Percentiles rank a stretch among this genome's conserved stretches.
Evolutionary conservation across 225 moss, liverwort and hornwort species (phyloP).

Genomic region (Climacium dendroides): DNA sequence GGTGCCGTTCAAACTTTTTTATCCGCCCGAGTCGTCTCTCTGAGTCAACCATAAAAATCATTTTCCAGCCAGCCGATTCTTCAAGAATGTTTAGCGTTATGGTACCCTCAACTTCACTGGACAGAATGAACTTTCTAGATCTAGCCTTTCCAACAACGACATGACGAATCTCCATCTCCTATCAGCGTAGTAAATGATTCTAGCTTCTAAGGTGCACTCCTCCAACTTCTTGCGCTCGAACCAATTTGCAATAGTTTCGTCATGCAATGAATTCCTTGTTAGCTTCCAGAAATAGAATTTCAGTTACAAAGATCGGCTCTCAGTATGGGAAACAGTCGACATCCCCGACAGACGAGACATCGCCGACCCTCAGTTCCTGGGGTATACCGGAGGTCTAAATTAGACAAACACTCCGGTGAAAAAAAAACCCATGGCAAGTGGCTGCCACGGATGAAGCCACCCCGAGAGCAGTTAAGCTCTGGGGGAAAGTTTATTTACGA

Average conservation of each 20-base stretch:
- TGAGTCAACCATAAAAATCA: not conserved
- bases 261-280: not conserved
- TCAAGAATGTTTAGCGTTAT: not conserved
- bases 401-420: not conserved
- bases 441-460: not conserved
- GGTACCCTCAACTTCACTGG: not conserved
- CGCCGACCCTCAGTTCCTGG: not conserved
- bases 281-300: not conserved
- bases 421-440: not conserved
- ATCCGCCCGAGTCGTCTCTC: not conserved
- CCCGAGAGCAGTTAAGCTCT: not conserved
- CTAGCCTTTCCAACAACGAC: not conserved
- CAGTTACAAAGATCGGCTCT: not conserved
- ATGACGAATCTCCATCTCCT: not conserved
- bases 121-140: not conserved
- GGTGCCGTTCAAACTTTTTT: not conserved
- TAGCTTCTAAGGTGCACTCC: not conserved
- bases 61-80: not conserved
- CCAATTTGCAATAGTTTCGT: not conserved
- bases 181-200: not conserved
- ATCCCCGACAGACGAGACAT: not conserved
- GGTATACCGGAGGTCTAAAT: not conserved
- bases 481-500: not conserved
- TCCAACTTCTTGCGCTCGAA: not conserved
- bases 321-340: not conserved